phyloP scores from a whole-genome alignment of 805 yeast genomes.

The Myxozyma neglecta region DNA sequence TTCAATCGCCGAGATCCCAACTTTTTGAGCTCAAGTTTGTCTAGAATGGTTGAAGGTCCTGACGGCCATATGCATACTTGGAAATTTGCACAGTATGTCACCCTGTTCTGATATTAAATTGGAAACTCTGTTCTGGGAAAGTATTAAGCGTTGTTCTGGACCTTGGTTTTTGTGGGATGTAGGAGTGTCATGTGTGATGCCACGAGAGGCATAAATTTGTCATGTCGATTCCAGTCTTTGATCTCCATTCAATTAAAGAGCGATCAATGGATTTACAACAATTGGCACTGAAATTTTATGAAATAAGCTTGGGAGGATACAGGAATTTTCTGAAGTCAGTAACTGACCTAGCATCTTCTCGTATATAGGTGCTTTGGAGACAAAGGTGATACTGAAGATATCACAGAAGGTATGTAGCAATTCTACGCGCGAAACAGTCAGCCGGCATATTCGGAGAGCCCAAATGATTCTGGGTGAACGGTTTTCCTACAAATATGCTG shows the following conservation, averaged over 20 bases:
- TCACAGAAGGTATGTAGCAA: slow-evolving; percentile 40
- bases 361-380: slow-evolving; percentile 81
- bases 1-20: not conserved
- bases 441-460: too few relatives aligned
- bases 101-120: not conserved
- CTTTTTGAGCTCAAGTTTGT: not conserved
- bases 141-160: not conserved
- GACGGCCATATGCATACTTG: slow-evolving; percentile 32
- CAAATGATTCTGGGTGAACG: not conserved
- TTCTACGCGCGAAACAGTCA: not conserved
- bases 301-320: not conserved
- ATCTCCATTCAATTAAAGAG: not conserved
- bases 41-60: slow-evolving; percentile 31
- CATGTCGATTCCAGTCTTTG: not conserved
- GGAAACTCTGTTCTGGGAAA: not conserved
- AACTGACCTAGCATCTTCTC: not conserved
- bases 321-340: not conserved
- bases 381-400: slow-evolving; percentile 92
- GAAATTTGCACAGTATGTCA: slow-evolving; percentile 38
- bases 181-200: not conserved
- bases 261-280: not conserved
- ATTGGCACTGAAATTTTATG: not conserved
- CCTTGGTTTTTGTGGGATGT: not conserved
- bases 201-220: too few relatives aligned
- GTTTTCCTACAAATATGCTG: not conserved